Evolutionary conservation across 2,329 filamentous ascomycete species (phyloP).

Genomic region (Colletotrichum shisoi): DNA sequence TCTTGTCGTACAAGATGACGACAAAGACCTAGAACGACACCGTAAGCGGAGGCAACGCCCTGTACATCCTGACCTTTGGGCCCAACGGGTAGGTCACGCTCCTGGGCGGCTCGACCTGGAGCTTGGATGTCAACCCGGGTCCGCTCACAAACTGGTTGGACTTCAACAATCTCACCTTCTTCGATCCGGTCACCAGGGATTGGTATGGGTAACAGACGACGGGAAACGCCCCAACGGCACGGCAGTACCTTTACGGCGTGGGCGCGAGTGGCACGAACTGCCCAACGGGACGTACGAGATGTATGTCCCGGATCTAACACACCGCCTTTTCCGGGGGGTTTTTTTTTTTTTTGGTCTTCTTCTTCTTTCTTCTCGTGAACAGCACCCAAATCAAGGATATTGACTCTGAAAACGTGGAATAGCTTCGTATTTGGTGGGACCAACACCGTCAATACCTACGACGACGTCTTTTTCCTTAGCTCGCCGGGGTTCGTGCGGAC

Average conservation of each 20-base stretch:
- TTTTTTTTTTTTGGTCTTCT: too few species aligned
- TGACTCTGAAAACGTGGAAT: neutral
- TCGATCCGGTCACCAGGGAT: conserved; percentile 30
- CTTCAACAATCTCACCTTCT: conserved; percentile 38
- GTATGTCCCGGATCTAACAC: conserved; percentile 5
- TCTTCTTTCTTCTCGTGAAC: too few species aligned
- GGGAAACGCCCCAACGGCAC: conserved; percentile 24
- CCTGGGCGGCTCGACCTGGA: conserved; percentile 24
- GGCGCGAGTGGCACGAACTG: conserved; percentile 26
- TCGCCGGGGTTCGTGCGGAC: conserved; percentile 38
- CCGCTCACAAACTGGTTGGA: conserved; percentile 15
- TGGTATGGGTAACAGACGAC: conserved; percentile 37
- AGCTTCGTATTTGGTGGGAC: conserved; percentile 39
- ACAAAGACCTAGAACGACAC: conserved; percentile 27
- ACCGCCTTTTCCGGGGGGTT: too few species aligned
- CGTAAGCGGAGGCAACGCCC: conserved; percentile 16
- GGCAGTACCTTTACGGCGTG: conserved; percentile 25
- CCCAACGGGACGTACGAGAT: conserved; percentile 39
- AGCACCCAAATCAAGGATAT: neutral
- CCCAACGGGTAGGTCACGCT: conserved; percentile 31
- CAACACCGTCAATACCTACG: conserved; percentile 13
- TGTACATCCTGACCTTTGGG: conserved; percentile 32
- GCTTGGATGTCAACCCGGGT: neutral
- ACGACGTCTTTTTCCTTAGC: conserved; percentile 36
- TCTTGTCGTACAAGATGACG: conserved; percentile 33